Evolutionary conservation across 176 grass and related monocot species (phyloP).

Genomic region (Eragrostis curvula): DNA sequence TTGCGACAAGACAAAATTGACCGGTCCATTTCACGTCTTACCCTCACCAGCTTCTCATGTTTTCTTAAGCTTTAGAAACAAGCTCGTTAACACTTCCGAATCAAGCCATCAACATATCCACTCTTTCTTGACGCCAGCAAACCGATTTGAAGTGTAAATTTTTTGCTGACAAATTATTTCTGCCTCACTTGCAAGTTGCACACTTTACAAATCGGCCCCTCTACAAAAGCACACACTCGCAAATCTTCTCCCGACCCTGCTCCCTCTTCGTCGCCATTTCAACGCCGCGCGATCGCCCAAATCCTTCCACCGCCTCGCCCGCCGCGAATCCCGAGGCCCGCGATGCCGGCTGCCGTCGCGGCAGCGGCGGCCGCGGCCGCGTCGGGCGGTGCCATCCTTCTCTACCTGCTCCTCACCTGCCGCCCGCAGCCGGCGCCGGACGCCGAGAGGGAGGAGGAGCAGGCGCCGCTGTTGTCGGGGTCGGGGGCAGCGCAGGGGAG

Average conservation of each 20-base stretch:
- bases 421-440: slow-evolving; percentile 12
- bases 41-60: background rate
- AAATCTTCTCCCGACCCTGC: slow-evolving; percentile 14
- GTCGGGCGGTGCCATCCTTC: slow-evolving; percentile 42
- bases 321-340: slow-evolving; percentile 30
- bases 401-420: slow-evolving; percentile 45
- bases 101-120: background rate
- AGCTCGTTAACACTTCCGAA: background rate
- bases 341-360: slow-evolving; percentile 46
- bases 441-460: slow-evolving; percentile 10
- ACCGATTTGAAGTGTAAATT: too few species aligned
- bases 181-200: slow-evolving; percentile 42
- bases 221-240: background rate
- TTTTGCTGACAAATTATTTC: background rate
- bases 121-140: background rate
- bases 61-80: background rate
- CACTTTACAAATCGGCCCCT: slow-evolving; percentile 49
- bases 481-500: slow-evolving; percentile 7
- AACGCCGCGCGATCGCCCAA: slow-evolving; percentile 55
- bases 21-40: background rate
- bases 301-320: slow-evolving; percentile 25
- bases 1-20: background rate
- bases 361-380: slow-evolving; percentile 48
- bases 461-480: slow-evolving; percentile 26
- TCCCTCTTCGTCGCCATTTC: slow-evolving; percentile 45